Base-by-base conservation (phyloP, 345 rosid species). In the Hibiscus syriacus region DNA sequence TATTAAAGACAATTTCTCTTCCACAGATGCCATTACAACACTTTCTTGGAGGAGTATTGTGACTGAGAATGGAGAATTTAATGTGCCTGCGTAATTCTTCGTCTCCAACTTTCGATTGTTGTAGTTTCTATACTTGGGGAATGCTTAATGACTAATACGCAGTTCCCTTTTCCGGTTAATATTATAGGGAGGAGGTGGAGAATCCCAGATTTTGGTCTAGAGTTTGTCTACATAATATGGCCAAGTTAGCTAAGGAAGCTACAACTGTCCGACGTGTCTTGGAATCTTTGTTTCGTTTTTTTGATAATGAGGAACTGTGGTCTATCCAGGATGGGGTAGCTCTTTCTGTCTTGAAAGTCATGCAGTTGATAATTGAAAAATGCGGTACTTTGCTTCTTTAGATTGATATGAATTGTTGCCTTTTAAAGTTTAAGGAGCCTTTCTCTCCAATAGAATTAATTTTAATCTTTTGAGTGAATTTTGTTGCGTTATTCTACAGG, bases 241-340 rank as follows among this genome's bases (percentile, higher is more conserved):
- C 89, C 0, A 85, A 80, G 75, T 69, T 88, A 75, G 94, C 90
- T 0, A 88, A 85, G 76, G 90, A 84, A 78, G 94, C 82, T 16
- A 88, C 89, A 34, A 84, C 87, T 17, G 84, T 81, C 63, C 74
- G 93, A 1, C 86, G 87, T 71, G 90, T 88, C 26, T 80, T 85
- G 46, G 90, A 88, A 72, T 85, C 87, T 45, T 72, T 88, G 72
- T 86, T 88, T 67, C 86, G 89, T 1, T 81, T 79, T 74, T 88
- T 88, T 77, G 86, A 88, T 73, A 81, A 79, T 38, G 77, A 74
- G 64, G 86, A 85, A 43, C 76, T 80, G 14, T 85, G 94, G 94
- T 78, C 87, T 48, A 73, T 83, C 32, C 78, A 84, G 29, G 25
- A 80, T 29, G 90, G 89, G 69, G 86, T 82, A 72, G 94, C 89